Conservation (phyloP, 2,329 filamentous ascomycete genomes). For the Colletotrichum lupini region DNA sequence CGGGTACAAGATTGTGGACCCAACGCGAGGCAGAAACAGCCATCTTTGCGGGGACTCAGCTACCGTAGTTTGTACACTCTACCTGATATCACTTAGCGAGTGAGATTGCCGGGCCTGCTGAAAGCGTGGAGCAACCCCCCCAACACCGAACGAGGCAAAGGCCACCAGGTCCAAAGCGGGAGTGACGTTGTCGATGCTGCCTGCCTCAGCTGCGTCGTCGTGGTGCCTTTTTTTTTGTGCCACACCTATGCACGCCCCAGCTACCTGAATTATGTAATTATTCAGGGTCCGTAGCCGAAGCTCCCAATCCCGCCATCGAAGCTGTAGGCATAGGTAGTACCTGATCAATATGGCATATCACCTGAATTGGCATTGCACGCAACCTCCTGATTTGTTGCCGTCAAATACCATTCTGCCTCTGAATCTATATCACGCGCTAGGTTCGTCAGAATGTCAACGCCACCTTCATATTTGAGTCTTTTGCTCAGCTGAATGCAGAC, state of each 20-base stretch:
- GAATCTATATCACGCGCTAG: neutral
- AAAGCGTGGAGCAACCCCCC: conserved; percentile 12
- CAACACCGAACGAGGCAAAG: conserved; percentile 16
- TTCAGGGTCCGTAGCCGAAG: neutral
- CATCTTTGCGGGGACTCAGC: neutral
- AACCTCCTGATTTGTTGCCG: neutral
- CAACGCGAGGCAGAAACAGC: neutral
- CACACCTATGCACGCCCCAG: conserved; percentile 8
- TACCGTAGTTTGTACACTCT: conserved; percentile 37
- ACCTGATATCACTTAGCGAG: conserved; percentile 25
- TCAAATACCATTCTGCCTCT: neutral
- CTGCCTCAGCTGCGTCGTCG: conserved; percentile 36
- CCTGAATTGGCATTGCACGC: neutral
- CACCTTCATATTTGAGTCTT: conserved; percentile 16
- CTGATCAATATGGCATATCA: neutral
- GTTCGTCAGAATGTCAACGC: conserved; percentile 3
- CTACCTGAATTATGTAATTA: conserved; percentile 19
- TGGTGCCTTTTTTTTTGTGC: neutral
- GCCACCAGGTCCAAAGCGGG: conserved; percentile 24
- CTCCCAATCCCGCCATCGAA: neutral
- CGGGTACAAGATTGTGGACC: conserved; percentile 14
- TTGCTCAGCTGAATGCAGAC: conserved; percentile 27
- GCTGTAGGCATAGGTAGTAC: neutral
- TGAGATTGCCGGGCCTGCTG: conserved; percentile 29
- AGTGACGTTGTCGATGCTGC: conserved; percentile 52